Base-by-base conservation (phyloP, 495 filamentous ascomycete species). In the Trypethelium eluteriae region DNA sequence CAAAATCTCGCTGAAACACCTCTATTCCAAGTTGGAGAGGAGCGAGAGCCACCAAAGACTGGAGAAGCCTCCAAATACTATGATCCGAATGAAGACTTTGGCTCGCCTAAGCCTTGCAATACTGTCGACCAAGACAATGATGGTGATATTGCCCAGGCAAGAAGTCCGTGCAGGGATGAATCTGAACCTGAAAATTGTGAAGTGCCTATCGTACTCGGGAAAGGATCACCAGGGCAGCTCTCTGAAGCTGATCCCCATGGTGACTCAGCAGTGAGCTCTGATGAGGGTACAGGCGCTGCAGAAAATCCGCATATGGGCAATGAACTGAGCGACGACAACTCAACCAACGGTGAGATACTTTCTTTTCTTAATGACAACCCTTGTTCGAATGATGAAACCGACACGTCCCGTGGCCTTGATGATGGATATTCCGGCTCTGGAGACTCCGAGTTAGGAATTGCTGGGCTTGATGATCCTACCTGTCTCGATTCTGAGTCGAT, bases 1-100 rank as follows among this genome's bases (percentile, higher is more conserved):
- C 25, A 32, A 34, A 36, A 32, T 32, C 6, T 7, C 6, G 6
- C 53, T n/a, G 53, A 59, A 10, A 59, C 11, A 59, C 53, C 53
- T 7, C 32, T 59, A 3, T 59, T 59, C 53, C 25, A 59, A 36
- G 32, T 18, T 3, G 53, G 53, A 36, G 32, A 36, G 14, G 53
- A 59, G 14, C 53, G 53, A 34, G 53, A 59, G 18, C 11, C 10
- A 7, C 53, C 32, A 59, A 59, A 18, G 36, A 59, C 5, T 36
- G 53, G 53, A 34, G 53, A 59, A 59, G 53, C 53, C 3, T 59
- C 53, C 53, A 59, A 36, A 36, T 59, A 59, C 32, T 59, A 59
- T 18, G 53, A 59, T 59, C 53, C 18, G 32, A 18, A 35, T 36
- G 53, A 59, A 36, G 53, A 59, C 18, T 59, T 59, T 59, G 14